Conservation (phyloP, 2,329 filamentous ascomycete species). For the Cryphonectria carpinicola region DNA sequence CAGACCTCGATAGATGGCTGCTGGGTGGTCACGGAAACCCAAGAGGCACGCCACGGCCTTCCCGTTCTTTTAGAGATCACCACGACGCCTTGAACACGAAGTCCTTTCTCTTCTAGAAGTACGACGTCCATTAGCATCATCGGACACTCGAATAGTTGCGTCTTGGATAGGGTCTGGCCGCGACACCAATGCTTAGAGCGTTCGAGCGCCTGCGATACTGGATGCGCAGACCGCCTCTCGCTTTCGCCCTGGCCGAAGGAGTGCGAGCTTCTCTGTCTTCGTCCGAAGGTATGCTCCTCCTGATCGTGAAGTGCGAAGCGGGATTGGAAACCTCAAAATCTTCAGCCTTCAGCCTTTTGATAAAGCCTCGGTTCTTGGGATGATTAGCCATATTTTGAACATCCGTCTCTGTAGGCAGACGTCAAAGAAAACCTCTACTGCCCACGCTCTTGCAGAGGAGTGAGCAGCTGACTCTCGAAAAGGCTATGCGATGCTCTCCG, state of each 20-base stretch:
- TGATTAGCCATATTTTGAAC: not conserved
- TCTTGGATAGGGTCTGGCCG: not conserved
- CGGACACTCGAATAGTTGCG: not conserved
- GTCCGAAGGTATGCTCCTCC: not conserved
- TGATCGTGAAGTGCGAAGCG: not conserved
- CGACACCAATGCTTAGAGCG: not conserved
- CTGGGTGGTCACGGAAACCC: not conserved
- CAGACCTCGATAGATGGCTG: not conserved
- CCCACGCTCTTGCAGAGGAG: not conserved
- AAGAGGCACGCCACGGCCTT: not conserved
- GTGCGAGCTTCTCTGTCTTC: not conserved
- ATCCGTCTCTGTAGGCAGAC: not conserved
- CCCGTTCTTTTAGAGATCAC: not conserved
- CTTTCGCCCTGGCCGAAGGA: not conserved
- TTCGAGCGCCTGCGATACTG: not conserved
- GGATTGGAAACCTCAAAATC: not conserved
- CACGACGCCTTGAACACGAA: not conserved
- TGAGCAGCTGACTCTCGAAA: not conserved
- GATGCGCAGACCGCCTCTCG: not conserved
- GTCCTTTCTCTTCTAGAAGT: not conserved
- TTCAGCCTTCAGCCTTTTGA: not conserved
- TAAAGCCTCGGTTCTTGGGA: not conserved
- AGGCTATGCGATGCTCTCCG: not conserved
- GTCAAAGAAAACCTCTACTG: not conserved
- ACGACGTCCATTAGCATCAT: not conserved